Evolutionary conservation across 2,329 filamentous ascomycete genomes (phyloP), one percentile per base, ranked within the genome.

Genomic region (Neonectria neomacrospora): DNA sequence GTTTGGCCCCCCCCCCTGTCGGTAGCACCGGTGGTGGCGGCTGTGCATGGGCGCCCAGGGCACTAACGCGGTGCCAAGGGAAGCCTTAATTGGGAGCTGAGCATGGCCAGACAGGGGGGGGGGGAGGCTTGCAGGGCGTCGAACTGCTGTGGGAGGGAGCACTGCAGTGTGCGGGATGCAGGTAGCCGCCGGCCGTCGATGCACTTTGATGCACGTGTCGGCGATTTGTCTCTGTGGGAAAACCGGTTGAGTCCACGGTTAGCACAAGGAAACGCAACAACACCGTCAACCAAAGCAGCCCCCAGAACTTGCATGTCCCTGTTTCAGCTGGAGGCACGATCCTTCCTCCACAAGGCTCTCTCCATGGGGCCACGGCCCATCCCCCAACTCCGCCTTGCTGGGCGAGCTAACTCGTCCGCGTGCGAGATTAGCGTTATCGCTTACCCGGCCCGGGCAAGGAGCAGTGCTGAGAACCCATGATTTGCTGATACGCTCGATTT

Each of bases 11-110:
- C 51, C 59, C 51, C 59, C 63, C 50, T 54, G 51, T 59, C 62
- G 57, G 65, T 61, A 32, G 58, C 45, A 56, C 57, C 57, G 53
- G 62, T 67, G 53, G 62, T 67, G 63, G 63, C 63, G 44, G 60
- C 55, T 57, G 39, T 56, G 54, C 57, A 53, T 30, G 61, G 60
- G 14, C 34, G 34, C 34, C 34, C 34, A 37, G 12, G 45, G 55
- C 57, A 39, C 62, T 61, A 61, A 20, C 18, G 51, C 41, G 32
- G 44, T 58, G 66, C 66, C 64, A 68, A 68, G 64, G 16, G 41
- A 52, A 22, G 39, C 32, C 54, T 65, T 59, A 50, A 58, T 58
- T 65, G 44, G 54, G 50, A 58, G 56, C 58, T 65, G 54, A 61
- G 52, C 20, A 57, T 18, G 44, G 28, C 59, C 39, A 51, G 28